Evolutionary conservation across 345 rosid species (phyloP).

Genomic region (Citrus sinensis): DVS_A1.0 CM039165.1:21528001-21528500

Average conservation of each 20-base stretch:
- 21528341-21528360: conserved; percentile 97
- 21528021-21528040: conserved; percentile 82
- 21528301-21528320: conserved; percentile 82
- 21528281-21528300: conserved; percentile 51
- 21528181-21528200: conserved; percentile 94
- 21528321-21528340: conserved; percentile 90
- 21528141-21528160: conserved; percentile 83
- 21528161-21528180: conserved; percentile 86
- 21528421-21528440: conserved; percentile 73
- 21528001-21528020: conserved; percentile 82
- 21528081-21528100: conserved; percentile 81
- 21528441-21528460: conserved; percentile 73
- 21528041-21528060: conserved; percentile 87
- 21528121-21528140: conserved; percentile 68
- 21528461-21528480: conserved; percentile 63
- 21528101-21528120: conserved; percentile 90
- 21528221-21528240: conserved; percentile 88
- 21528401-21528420: conserved; percentile 81
- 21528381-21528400: conserved; percentile 82
- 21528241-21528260: conserved; percentile 88
- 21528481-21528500: conserved; percentile 70
- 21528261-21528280: conserved; percentile 42
- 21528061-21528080: conserved; percentile 99
- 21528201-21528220: conserved; percentile 89
- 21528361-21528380: conserved; percentile 96